Evolutionary conservation across 176 grass and related monocot genomes (phyloP).

Genomic region (Cenchrus fungigraminus): DNA sequence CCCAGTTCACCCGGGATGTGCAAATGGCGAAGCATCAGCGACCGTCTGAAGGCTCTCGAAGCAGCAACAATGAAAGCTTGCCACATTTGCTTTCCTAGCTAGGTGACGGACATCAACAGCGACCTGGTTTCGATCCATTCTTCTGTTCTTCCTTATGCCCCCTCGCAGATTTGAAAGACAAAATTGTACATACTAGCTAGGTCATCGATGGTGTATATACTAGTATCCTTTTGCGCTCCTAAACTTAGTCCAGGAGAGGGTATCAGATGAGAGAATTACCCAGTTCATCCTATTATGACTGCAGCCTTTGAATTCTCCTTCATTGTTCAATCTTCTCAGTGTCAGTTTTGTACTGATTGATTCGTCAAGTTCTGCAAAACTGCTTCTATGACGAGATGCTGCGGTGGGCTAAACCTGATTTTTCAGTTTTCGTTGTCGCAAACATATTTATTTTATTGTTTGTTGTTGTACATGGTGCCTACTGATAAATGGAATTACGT

Average conservation of each 20-base stretch:
- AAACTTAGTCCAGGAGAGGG: slow-evolving; percentile 10
- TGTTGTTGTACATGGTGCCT: not conserved
- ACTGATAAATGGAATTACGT: not conserved
- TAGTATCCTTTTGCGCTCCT: not conserved
- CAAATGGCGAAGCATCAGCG: slow-evolving; percentile 84
- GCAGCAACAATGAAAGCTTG: slow-evolving; percentile 41
- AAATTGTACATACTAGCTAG: slow-evolving; percentile 57
- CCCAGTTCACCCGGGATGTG: slow-evolving; percentile 76
- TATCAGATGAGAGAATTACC: slow-evolving; percentile 2
- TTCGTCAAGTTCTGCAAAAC: not conserved
- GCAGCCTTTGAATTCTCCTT: not conserved
- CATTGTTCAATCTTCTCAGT: not conserved
- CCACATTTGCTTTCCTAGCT: slow-evolving; percentile 50
- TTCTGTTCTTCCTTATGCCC: slow-evolving; percentile 10
- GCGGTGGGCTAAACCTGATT: not conserved
- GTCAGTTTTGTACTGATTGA: not conserved
- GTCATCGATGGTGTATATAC: slow-evolving; percentile 42
- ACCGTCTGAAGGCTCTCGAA: slow-evolving; percentile 56
- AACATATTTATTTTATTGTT: not conserved
- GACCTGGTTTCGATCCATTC: not conserved
- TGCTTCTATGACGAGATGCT: not conserved
- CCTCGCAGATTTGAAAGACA: slow-evolving; percentile 7
- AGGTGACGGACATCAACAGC: not conserved
- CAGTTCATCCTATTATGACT: not conserved
- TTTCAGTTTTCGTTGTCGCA: not conserved